Evolutionary conservation across 306 rosid species (phyloP).

Genomic region (Citrullus mucosospermus): DNA sequence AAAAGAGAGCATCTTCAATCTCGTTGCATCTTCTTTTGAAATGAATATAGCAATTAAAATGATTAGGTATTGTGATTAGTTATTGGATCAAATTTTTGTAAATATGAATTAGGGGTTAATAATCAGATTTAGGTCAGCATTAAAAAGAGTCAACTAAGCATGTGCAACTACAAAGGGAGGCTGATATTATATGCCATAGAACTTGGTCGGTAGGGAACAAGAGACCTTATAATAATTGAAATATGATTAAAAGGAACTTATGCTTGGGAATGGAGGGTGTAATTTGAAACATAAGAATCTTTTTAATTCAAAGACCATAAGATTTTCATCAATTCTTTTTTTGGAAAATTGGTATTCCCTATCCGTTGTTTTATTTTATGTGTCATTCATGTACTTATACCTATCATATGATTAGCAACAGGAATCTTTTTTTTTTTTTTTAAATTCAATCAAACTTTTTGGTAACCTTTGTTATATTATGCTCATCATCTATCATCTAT

Average conservation of each 20-base stretch:
- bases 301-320: not conserved
- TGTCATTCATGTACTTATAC: not conserved
- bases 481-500: not conserved
- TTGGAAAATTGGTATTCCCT: not conserved
- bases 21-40: not conserved
- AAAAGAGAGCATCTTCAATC: no score
- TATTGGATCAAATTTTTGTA: no score
- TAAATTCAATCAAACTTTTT: not conserved
- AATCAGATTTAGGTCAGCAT: not conserved
- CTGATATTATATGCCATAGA: not conserved
- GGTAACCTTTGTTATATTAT: not conserved
- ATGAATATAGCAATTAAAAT: not conserved
- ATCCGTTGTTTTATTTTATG: not conserved
- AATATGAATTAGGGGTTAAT: not conserved
- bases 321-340: not conserved
- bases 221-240: not conserved
- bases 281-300: not conserved
- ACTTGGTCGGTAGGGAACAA: not conserved
- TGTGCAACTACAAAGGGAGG: not conserved
- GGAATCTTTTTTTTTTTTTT: not conserved
- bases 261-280: not conserved
- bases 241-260: not conserved
- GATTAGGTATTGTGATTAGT: not conserved
- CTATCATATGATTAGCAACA: not conserved
- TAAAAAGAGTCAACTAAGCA: slow-evolving; percentile 1